Percentiles rank a stretch among this genome's conserved stretches.
These are phyloP conservation scores for Chimonanthus praecox DNA, from an alignment of 164 flowering plant genomes.

Conservation along the genomic window DNA sequence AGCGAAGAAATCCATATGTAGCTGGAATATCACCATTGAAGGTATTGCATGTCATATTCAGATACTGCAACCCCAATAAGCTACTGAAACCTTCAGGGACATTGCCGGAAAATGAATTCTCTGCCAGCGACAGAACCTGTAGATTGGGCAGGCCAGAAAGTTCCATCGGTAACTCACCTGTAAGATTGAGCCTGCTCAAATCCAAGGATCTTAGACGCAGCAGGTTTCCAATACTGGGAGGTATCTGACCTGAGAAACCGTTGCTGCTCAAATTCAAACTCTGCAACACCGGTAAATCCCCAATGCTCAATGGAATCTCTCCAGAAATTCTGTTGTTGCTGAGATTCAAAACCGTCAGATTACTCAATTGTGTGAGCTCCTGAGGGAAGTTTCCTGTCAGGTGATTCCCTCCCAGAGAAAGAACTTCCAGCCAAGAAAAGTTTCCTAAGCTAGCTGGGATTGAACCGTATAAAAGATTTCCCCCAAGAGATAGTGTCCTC, in stretches of 20 bases:
- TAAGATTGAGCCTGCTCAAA: slow-evolving; percentile 53
- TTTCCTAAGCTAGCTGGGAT: slow-evolving; percentile 34
- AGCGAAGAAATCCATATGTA: slow-evolving; percentile 45
- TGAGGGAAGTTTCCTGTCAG: slow-evolving; percentile 42
- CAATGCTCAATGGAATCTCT: slow-evolving; percentile 29
- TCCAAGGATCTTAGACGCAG: slow-evolving; percentile 43
- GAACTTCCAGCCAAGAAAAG: slow-evolving; percentile 27
- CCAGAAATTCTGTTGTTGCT: slow-evolving; percentile 47
- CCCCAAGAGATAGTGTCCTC: slow-evolving; percentile 40
- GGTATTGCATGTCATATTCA: slow-evolving; percentile 50
- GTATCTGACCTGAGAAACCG: slow-evolving; percentile 55
- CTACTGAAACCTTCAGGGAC: slow-evolving; percentile 75
- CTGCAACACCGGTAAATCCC: slow-evolving; percentile 30
- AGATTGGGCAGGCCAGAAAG: slow-evolving; percentile 62
- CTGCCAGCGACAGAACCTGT: slow-evolving; percentile 46
- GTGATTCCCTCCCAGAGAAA: slow-evolving; percentile 46
- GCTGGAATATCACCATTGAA: slow-evolving; percentile 52
- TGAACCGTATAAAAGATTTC: slow-evolving; percentile 46
- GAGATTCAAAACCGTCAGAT: slow-evolving; percentile 43
- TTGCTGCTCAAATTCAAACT: slow-evolving; percentile 52
- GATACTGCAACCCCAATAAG: slow-evolving; percentile 32
- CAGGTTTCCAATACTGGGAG: slow-evolving; percentile 42
- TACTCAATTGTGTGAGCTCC: slow-evolving; percentile 38
- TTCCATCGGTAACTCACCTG: slow-evolving; percentile 59
- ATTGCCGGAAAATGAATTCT: slow-evolving; percentile 49